Base-by-base conservation (phyloP, 2,329 filamentous ascomycete genomes). In the Neonectria ditissima region DNA sequence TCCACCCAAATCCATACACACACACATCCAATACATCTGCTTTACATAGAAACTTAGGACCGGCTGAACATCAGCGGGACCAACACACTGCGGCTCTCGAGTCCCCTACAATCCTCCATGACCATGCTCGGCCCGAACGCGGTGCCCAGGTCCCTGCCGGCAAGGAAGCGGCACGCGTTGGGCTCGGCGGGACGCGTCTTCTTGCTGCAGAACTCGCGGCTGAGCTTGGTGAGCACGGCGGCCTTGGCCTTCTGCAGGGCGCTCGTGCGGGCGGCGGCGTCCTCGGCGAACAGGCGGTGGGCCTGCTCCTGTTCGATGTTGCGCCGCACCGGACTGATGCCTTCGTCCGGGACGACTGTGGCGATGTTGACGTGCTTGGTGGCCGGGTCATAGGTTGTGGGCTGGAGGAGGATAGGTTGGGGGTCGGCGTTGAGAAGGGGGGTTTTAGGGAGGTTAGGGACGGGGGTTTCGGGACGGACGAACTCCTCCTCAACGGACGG, bases 1-100 rank as follows among this genome's bases (percentile, higher is more conserved):
- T 47, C 54, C 41, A 24, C 51, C 55, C 41, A 44, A 48, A 37
- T 52, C 48, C 41, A 47, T 56, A 41, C 57, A 24, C 52, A 34
- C 30, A 22, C 52, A 34, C 30, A 22, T n/a, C 14, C 16, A 16
- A 28, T 44, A 54, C 50, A 48, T 47, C 26, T 48, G 20, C n/a
- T 51, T 51, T 45, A 56, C 41, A 34, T 9, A 37, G 34, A 41
- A 41, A 34, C 34, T 75, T 69, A 80, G 51, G 76, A 73, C 50
- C 83, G 80, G 74, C 83, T 87, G 61, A 89, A 88, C 76, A 90
- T 85, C 73, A 90, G 78, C 65, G 88, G 87, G 65, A 90, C 87
- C 69, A 88, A 70, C 18, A 81, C 80, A 53, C 82, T 84, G 72
- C 80, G 80, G 68, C 83, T 86, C 64, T 87, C 86, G 73, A 87